Conservation (phyloP, 805 yeast species). For the Limtongozyma cylindracea region DNA sequence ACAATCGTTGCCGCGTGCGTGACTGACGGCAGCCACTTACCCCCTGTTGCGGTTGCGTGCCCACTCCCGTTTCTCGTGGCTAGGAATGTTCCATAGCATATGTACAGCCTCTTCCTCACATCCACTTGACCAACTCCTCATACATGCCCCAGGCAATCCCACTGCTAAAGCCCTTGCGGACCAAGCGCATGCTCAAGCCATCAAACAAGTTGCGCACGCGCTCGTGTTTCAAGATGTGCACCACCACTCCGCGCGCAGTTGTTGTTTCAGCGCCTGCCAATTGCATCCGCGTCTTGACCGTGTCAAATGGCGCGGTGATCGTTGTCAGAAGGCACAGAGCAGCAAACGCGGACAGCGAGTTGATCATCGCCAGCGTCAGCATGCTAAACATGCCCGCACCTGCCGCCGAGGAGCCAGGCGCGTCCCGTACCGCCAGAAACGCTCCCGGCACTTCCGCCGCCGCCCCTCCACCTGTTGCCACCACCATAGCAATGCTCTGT, state of each 20-base stretch:
- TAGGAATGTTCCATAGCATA: too few species aligned
- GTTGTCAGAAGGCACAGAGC: slow-evolving; percentile 70
- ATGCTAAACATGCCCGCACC: too few species aligned
- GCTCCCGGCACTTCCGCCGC: too few species aligned
- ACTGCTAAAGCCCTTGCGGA: slow-evolving; percentile 74
- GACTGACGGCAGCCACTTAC: too few species aligned
- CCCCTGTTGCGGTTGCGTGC: too few species aligned
- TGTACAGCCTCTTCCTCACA: slow-evolving; percentile 1
- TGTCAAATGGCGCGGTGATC: slow-evolving; percentile 85
- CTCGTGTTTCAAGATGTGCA: too few species aligned
- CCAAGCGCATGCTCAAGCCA: slow-evolving; percentile 60
- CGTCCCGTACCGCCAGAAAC: too few species aligned
- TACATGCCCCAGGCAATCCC: slow-evolving; percentile 96
- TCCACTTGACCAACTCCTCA: slow-evolving; percentile 48
- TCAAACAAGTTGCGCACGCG: slow-evolving; percentile 40
- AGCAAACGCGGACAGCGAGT: slow-evolving; percentile 47
- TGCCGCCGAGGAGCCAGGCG: too few species aligned
- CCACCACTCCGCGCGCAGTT: too few species aligned
- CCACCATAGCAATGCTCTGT: slow-evolving; percentile 17
- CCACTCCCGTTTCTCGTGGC: too few species aligned
- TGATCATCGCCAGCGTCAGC: slow-evolving; percentile 34
- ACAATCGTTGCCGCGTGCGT: too few species aligned
- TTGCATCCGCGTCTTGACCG: slow-evolving; percentile 82
- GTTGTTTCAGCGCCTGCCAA: slow-evolving; percentile 23
- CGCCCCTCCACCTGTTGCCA: too few species aligned